These are phyloP conservation scores for Phytophthora pistaciae DNA, from an alignment of 352 stramenopile genomes.

Conservation along the genomic window DNA sequence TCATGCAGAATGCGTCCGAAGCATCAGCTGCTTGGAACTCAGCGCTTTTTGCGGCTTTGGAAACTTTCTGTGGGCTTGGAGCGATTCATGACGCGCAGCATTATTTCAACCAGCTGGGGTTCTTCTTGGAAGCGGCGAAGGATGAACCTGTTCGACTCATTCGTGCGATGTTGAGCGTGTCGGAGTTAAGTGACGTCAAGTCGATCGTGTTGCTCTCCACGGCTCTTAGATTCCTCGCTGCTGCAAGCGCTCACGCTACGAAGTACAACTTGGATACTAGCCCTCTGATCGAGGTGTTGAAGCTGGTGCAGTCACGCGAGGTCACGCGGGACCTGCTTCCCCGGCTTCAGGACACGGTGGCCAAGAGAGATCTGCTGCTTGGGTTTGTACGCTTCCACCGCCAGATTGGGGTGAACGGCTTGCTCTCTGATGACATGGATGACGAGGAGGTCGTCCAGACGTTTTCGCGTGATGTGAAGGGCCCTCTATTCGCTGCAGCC, in stretches of 20 bases:
- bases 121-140: constrained; percentile 58
- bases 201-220: constrained; percentile 36
- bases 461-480: constrained; percentile 37
- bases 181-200: constrained; percentile 8
- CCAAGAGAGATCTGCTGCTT: constrained; percentile 41
- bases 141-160: constrained; percentile 23
- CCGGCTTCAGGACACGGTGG: constrained; percentile 13
- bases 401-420: constrained; percentile 33
- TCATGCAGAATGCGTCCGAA: constrained; percentile 25
- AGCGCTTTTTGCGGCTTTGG: constrained; percentile 58
- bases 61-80: constrained; percentile 57
- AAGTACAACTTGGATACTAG: constrained; percentile 67
- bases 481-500: constrained; percentile 25
- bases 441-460: constrained; percentile 50
- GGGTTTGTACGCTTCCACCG: constrained; percentile 43
- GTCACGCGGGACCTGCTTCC: constrained; percentile 21
- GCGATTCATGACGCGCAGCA: constrained; percentile 63
- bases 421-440: constrained; percentile 62
- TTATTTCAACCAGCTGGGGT: constrained; percentile 67
- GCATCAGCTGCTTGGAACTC: constrained; percentile 15
- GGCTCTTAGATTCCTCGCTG: constrained; percentile 60
- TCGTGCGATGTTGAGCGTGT: constrained; percentile 4
- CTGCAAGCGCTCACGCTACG: constrained; percentile 38
- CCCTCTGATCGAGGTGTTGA: constrained; percentile 40
- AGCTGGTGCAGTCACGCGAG: constrained; percentile 35